Evolutionary conservation across 768 basidiomycete species (phyloP), one percentile per base, ranked within the genome.

Genomic region (Cystobasidium onofrii): DNA sequence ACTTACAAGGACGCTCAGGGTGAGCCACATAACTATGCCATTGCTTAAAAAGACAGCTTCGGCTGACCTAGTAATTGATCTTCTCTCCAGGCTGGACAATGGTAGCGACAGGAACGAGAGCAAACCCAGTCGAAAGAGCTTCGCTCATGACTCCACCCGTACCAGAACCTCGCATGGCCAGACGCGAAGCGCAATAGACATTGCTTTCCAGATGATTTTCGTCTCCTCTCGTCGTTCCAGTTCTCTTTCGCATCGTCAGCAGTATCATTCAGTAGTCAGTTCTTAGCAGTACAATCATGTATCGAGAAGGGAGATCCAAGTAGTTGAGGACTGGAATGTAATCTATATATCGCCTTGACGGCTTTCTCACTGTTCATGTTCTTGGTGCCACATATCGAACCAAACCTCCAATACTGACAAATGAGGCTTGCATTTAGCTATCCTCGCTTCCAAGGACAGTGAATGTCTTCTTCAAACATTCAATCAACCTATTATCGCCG

Each of bases 1-100:
- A 71, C 69, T 29, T 71, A 57, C 25, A 71, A 71, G 36, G 69
- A 71, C 44, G 9, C 25, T 23, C 69, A 71, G 43, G 69, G 69
- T 71, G 25, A 31, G 69, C 31, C 46, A 46, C 13, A n/a, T 17
- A 3, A 23, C 54, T 43, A 13, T 31, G 52, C 64, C 33, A 6
- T 27, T 23, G n/a, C n/a, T n/a, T n/a, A n/a, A n/a, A n/a, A n/a
- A n/a, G n/a, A n/a, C n/a, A n/a, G n/a, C n/a, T n/a, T n/a, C n/a
- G n/a, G n/a, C n/a, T n/a, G n/a, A n/a, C n/a, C n/a, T n/a, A n/a
- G n/a, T n/a, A n/a, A n/a, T n/a, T n/a, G n/a, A n/a, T 15, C 31
- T 23, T 29, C 2, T n/a, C 3, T 23, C 6, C 29, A 67, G 65
- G 65, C 65, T 67, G 65, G 65, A 67, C 65, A 50, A 41, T 41